Evolutionary conservation across 2,329 filamentous ascomycete species (phyloP), one percentile per base, ranked within the genome.

Genomic region (Ceratocystiopsis sp.): DNA sequence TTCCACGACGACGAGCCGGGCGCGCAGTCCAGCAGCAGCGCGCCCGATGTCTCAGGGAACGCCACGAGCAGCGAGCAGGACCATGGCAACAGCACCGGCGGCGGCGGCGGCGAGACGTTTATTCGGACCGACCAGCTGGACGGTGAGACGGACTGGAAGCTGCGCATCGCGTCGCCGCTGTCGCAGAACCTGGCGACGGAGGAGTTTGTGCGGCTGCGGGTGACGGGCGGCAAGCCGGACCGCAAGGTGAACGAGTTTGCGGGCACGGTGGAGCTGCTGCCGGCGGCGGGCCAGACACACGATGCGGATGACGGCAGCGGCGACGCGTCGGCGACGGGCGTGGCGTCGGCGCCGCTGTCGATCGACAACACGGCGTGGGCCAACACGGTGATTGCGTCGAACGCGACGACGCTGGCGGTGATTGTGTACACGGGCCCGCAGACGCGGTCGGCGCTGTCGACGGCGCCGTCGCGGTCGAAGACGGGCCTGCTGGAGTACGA

Each of bases 281-380:
- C 78, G 0, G 74, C 68, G 46, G 65, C 57, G 46, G 47, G 40
- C 35, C 12, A 32, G 39, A 17, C 38, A 7, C 4, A 13, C 29
- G 15, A 25, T 16, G 29, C 15, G 4, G 42, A 29, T 11, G 39
- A 34, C 6, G 12, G 21, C 25, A 9, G 39, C 7, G 41, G 38
- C 8, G 19, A 38, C 1, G 29, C 38, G 18, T 32, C 18, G 7
- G 58, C 19, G 7, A 58, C 19, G 57, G 60, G 25, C n/a, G 17
- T 35, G 5, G 9, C 35, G 6, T 43, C 37, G 37, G 74, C 79
- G 3, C 78, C 87, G 2, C 67, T 98, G 35, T 84, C 76, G 2
- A 95, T 98, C 49, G 91, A 98, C 61, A 95, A 98, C 56, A 96
- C 91, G 9, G 91, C 93, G 11, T 98, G 93, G 91, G 89, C 89